Conservation (phyloP, 1,139 yeast genomes). For the Dujonia santamariae region DNA sequence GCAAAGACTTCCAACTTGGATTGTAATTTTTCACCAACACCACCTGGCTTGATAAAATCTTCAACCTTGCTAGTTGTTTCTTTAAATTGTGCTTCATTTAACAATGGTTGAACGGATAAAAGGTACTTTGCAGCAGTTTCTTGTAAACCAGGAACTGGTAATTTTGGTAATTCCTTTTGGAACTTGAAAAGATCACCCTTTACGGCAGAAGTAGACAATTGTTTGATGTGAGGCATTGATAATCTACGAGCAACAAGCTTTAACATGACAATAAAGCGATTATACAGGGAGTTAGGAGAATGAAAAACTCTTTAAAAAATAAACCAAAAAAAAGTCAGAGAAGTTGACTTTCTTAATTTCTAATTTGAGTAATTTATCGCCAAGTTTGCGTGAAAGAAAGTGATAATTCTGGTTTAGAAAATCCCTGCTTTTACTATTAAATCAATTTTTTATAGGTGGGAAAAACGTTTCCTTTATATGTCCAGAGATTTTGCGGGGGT, state of each 20-base stretch:
- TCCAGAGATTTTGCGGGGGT: too few species aligned
- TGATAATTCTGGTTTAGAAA: too few species aligned
- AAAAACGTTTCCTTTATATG: too few species aligned
- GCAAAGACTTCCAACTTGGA: conserved; percentile 60
- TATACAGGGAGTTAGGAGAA: background rate
- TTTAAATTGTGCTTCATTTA: conserved; percentile 50
- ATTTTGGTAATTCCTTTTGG: conserved; percentile 73
- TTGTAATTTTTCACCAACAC: conserved; percentile 70
- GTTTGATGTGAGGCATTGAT: conserved; percentile 13
- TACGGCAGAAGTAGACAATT: conserved; percentile 31
- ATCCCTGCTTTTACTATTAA: too few species aligned
- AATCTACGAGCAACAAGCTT: conserved; percentile 1
- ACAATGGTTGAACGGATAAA: conserved; percentile 66
- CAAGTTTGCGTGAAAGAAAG: too few species aligned
- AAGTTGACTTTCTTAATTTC: too few species aligned
- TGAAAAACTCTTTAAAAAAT: background rate
- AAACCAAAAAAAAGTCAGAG: too few species aligned
- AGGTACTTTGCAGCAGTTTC: conserved; percentile 72
- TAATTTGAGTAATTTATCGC: too few species aligned
- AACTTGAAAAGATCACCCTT: conserved; percentile 71
- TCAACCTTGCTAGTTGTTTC: conserved; percentile 59
- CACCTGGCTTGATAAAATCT: conserved; percentile 60
- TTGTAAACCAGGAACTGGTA: conserved; percentile 83
- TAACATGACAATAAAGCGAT: conserved; percentile 2
- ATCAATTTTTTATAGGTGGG: too few species aligned